These are phyloP conservation scores for Gossypium sturtianum DNA, from an alignment of 345 rosid species.

Conservation along the genomic window DNA sequence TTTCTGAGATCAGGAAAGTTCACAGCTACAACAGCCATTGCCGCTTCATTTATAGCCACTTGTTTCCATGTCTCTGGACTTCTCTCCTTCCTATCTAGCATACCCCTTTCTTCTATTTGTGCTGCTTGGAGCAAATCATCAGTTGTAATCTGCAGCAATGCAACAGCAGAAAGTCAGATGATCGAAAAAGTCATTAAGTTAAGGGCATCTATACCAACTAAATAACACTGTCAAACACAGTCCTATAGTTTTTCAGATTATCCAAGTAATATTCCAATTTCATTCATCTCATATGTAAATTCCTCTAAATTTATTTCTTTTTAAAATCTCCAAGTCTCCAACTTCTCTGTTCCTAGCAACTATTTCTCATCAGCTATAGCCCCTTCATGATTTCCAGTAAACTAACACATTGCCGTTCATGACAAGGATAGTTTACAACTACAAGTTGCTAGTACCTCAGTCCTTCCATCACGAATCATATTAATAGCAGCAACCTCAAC, in stretches of 20 bases:
- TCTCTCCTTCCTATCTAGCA: slow-evolving; percentile 80
- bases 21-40: slow-evolving; percentile 89
- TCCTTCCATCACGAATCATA: slow-evolving; percentile 92
- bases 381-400: background rate
- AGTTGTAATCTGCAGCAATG: slow-evolving; percentile 72
- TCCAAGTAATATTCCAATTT: slow-evolving; percentile 4
- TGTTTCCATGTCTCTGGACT: slow-evolving; percentile 78
- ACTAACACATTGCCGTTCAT: background rate
- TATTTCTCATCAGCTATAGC: background rate
- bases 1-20: slow-evolving; percentile 89
- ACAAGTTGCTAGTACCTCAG: slow-evolving; percentile 49
- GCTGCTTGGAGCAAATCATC: slow-evolving; percentile 96
- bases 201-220: background rate
- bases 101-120: slow-evolving; percentile 93
- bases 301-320: background rate
- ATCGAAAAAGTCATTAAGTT: background rate
- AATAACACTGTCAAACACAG: background rate
- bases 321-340: slow-evolving; percentile 3
- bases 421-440: background rate
- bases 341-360: background rate
- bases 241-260: background rate
- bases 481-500: slow-evolving; percentile 86
- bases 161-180: background rate
- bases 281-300: background rate
- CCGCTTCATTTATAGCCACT: slow-evolving; percentile 88